These are phyloP conservation scores for Talaromyces sp. DNA, from an alignment of 2,329 filamentous ascomycete species.

Conservation along the genomic window DNA sequence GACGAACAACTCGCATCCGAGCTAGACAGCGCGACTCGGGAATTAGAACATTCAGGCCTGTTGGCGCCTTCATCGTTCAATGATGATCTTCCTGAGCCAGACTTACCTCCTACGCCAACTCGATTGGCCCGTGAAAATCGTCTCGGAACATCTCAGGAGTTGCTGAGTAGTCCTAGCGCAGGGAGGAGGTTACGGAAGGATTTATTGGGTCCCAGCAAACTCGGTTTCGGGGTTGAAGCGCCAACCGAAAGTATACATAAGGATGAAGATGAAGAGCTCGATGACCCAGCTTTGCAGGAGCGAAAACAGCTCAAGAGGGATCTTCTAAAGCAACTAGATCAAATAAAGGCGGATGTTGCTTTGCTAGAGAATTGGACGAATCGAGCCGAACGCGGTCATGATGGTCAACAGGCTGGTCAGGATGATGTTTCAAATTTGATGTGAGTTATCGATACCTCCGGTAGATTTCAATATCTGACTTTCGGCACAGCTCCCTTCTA, in stretches of 20 bases:
- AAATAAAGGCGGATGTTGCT: constrained; percentile 58
- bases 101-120: constrained; percentile 55
- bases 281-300: constrained; percentile 23
- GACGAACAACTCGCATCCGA: constrained; percentile 34
- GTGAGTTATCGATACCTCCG: constrained; percentile 25
- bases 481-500: constrained; percentile 31
- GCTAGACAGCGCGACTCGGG: constrained; percentile 30
- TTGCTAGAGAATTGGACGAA: constrained; percentile 58
- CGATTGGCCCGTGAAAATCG: constrained; percentile 38
- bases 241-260: constrained; percentile 23
- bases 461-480: constrained; percentile 21
- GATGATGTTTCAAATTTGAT: constrained; percentile 33
- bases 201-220: constrained; percentile 27
- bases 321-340: constrained; percentile 55
- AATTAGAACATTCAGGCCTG: constrained; percentile 21
- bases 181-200: constrained; percentile 17
- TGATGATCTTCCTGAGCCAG: constrained; percentile 54
- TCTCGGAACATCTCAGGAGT: constrained; percentile 29
- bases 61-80: constrained; percentile 23
- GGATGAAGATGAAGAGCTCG: neutral
- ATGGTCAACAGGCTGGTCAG: constrained; percentile 31
- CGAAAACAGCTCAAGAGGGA: constrained; percentile 54
- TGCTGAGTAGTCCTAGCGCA: constrained; percentile 37
- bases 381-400: constrained; percentile 44
- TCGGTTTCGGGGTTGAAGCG: constrained; percentile 23